These are phyloP conservation scores for Aspergillus ochraceoroseus DNA, from an alignment of 2,329 filamentous ascomycete genomes.

Conservation along the genomic window DNA sequence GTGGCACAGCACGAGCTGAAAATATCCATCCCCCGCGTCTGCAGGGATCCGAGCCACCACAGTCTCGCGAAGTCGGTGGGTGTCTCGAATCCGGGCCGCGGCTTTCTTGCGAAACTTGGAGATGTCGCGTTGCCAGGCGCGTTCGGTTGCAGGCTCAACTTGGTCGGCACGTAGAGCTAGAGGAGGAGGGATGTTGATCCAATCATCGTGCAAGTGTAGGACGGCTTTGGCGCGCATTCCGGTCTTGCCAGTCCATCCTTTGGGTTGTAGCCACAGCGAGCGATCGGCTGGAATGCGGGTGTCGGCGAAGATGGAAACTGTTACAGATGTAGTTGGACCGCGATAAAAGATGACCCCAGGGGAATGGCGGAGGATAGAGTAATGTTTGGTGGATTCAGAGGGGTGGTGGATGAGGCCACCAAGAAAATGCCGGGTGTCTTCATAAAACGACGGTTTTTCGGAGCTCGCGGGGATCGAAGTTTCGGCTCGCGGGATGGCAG, in stretches of 20 bases:
- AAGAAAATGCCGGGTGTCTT: slow-evolving; percentile 60
- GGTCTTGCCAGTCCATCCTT: slow-evolving; percentile 63
- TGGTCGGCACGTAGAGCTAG: slow-evolving; percentile 47
- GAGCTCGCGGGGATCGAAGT: slow-evolving; percentile 5
- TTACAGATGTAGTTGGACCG: slow-evolving; percentile 59
- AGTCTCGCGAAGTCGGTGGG: slow-evolving; percentile 57
- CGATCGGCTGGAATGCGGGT: slow-evolving; percentile 53
- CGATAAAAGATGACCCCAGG: slow-evolving; percentile 61
- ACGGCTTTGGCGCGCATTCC: slow-evolving; percentile 64
- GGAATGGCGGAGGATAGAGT: slow-evolving; percentile 63
- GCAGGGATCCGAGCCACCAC: slow-evolving; percentile 61
- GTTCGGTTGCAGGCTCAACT: slow-evolving; percentile 55
- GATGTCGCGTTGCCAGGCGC: slow-evolving; percentile 64
- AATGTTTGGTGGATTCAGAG: slow-evolving; percentile 60
- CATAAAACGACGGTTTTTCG: slow-evolving; percentile 30
- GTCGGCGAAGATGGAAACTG: slow-evolving; percentile 61
- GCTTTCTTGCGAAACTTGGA: slow-evolving; percentile 58
- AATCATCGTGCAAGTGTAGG: slow-evolving; percentile 54
- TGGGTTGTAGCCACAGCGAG: slow-evolving; percentile 63
- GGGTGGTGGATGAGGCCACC: slow-evolving; percentile 61
- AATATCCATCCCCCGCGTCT: slow-evolving; percentile 61
- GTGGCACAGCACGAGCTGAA: slow-evolving; percentile 60
- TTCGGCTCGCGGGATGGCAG: slow-evolving; percentile 9
- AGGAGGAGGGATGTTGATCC: slow-evolving; percentile 64
- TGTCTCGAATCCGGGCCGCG: slow-evolving; percentile 42